A percentile compares a stretch with the other conserved stretches of the same genome.
Conservation (phyloP, 2,329 filamentous ascomycete species). For the Phialophora macrospora region DNA sequence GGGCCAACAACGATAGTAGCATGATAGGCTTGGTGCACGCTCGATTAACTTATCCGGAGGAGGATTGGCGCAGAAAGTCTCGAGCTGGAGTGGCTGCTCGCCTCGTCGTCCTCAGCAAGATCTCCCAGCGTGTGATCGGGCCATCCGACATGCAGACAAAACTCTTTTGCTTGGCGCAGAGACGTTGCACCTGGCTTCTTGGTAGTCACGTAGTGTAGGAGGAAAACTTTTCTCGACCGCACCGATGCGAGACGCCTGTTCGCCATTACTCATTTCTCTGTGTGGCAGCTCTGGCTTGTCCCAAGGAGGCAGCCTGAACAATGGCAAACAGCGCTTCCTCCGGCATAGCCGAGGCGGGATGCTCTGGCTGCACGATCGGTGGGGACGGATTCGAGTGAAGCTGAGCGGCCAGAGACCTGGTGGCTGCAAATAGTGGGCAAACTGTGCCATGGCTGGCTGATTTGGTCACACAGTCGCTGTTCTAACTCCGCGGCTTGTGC, state of each 20-base stretch:
- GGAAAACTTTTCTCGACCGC: background rate
- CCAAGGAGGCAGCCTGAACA: background rate
- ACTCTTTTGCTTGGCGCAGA: background rate
- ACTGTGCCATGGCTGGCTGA: constrained; percentile 14
- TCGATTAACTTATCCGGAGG: background rate
- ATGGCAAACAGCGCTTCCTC: background rate
- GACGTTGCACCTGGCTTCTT: background rate
- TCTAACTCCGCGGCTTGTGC: constrained; percentile 1
- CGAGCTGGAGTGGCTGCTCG: background rate
- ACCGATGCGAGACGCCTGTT: background rate
- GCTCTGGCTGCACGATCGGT: constrained; percentile 2
- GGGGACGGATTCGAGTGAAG: background rate
- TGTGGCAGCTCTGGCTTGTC: background rate
- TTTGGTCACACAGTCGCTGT: constrained; percentile 15
- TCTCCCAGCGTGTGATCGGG: background rate
- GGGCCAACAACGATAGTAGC: background rate
- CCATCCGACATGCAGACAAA: background rate
- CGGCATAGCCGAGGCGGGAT: background rate
- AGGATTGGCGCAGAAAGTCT: background rate
- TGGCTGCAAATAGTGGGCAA: constrained; percentile 15
- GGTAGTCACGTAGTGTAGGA: too few species aligned
- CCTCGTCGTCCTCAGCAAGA: background rate
- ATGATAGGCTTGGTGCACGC: background rate
- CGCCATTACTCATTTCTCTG: background rate
- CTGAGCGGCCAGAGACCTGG: constrained; percentile 20